Evolutionary conservation across 148 eudicot genomes (phyloP).

Genomic region (Rheum nobile): DNA sequence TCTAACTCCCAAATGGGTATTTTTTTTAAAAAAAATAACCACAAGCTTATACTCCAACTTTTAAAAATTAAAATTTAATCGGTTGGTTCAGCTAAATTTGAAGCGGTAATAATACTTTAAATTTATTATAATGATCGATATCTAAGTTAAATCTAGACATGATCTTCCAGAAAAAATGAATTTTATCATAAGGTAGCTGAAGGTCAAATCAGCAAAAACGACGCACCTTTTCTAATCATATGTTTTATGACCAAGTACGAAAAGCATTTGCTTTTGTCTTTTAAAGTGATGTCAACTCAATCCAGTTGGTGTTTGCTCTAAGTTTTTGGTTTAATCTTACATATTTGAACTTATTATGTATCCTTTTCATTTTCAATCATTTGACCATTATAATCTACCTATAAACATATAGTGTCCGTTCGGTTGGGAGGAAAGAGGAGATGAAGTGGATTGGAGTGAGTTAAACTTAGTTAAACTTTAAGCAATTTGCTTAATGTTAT

Average conservation of each 20-base stretch:
- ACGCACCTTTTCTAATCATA: not conserved
- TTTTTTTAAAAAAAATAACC: no score
- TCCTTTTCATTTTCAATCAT: slow-evolving; percentile 4
- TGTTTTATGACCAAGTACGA: not conserved
- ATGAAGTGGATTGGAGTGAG: no score
- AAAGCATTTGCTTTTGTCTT: slow-evolving; percentile 3
- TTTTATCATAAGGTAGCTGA: not conserved
- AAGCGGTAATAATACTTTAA: no score
- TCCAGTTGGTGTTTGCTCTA: not conserved
- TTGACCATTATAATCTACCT: not conserved
- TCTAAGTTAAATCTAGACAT: not conserved
- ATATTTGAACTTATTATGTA: not conserved
- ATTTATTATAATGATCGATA: no score
- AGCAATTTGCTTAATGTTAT: no score
- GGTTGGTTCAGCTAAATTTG: no score
- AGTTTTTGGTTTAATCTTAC: not conserved
- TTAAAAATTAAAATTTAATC: no score
- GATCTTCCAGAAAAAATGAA: not conserved
- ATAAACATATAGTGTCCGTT: not conserved
- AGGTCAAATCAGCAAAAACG: not conserved
- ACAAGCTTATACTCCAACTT: no score
- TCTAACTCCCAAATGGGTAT: no score
- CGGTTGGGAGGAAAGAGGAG: no score
- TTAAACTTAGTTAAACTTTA: no score
- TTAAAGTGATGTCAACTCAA: slow-evolving; percentile 4